A percentile compares a stretch with the other conserved stretches of the same genome.
phyloP scores from a whole-genome alignment of 2,329 filamentous ascomycete genomes.

The Cytospora mali region DNA sequence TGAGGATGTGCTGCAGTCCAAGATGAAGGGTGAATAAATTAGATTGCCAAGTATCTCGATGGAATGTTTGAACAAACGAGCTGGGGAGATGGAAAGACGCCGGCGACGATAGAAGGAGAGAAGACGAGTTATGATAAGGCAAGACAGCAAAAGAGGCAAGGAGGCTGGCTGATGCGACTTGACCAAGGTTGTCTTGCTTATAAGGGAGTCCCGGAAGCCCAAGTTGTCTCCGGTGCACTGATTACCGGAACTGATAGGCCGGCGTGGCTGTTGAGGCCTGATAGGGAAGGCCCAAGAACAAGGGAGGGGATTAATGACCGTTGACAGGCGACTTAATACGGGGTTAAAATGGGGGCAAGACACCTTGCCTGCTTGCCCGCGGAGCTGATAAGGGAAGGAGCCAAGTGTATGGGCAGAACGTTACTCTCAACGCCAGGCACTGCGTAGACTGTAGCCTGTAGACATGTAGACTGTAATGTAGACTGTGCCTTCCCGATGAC shows the following conservation, averaged over 20 bases:
- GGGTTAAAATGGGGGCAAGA: not conserved
- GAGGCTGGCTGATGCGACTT: not conserved
- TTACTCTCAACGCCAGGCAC: too few relatives aligned
- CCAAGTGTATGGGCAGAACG: conserved; percentile 10
- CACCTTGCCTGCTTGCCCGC: not conserved
- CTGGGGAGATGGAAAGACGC: not conserved
- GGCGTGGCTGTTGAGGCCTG: conserved; percentile 11
- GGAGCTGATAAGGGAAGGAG: conserved; percentile 23
- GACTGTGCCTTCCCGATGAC: conserved; percentile 17
- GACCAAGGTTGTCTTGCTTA: not conserved
- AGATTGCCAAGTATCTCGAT: too few relatives aligned
- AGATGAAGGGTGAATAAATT: too few relatives aligned
- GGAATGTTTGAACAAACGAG: too few relatives aligned
- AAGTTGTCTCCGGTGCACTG: not conserved
- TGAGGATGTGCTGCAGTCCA: not conserved
- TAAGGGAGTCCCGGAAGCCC: not conserved
- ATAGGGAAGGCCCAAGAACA: conserved; percentile 20
- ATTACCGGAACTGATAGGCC: conserved; percentile 10
- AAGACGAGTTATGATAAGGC: not conserved
- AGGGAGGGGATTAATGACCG: not conserved
- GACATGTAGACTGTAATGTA: too few relatives aligned
- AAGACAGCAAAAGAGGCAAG: not conserved
- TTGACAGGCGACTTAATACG: too few relatives aligned
- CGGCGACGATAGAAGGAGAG: not conserved
- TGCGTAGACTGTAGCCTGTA: not conserved